Base-by-base conservation (phyloP, 768 basidiomycete genomes). In the Leccinum longicurvipes region DNA sequence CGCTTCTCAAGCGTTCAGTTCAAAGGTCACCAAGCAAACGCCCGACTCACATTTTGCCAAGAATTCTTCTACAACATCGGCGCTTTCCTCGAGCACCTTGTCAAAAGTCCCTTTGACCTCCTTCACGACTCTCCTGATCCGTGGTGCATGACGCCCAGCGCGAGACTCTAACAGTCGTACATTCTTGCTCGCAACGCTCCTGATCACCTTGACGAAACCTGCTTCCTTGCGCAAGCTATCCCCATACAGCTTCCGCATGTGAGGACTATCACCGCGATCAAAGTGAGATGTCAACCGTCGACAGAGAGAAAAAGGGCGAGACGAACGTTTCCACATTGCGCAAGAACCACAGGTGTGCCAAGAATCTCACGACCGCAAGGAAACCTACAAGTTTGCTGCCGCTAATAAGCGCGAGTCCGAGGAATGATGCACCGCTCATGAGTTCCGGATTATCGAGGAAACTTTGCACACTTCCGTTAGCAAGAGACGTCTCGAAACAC, bases 151-250 rank as follows among this genome's bases (percentile, higher is more conserved):
- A 48, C 80, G 82, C n/a, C 83, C 87, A 11, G 91, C 90, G 28
- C 83, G 81, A 10, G 80, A 82, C 64, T 92, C 90, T 24, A 96
- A 68, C 7, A 89, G 78, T 27, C 82, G 80, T 0, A 85, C 91
- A 58, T 93, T 91, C 75, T 86, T 87, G 66, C 80, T 85, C 4
- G 94, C 94, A 10, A 95, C 92, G 56, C 81, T 90, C 74, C 94
- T 95, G 72, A 99, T 87, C n/a, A 98, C 95, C 76, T 98, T 97
- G 63, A 96, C 92, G 60, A 98, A 90, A 50, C 97, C 97, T 1
- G 95, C 96, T 56, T 98, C 96, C 72, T 94, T 93, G 60, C 97
- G 86, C 12, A 99, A 76, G 14, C 89, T 86, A 65, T 95, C 85
- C 3, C 97, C 96, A 70, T 99, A 99, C 19, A 98, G 78, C 68